Evolutionary conservation across 1,139 yeast genomes (phyloP), one percentile per base, ranked within the genome.

Genomic region (Candida tropicalis): DNA sequence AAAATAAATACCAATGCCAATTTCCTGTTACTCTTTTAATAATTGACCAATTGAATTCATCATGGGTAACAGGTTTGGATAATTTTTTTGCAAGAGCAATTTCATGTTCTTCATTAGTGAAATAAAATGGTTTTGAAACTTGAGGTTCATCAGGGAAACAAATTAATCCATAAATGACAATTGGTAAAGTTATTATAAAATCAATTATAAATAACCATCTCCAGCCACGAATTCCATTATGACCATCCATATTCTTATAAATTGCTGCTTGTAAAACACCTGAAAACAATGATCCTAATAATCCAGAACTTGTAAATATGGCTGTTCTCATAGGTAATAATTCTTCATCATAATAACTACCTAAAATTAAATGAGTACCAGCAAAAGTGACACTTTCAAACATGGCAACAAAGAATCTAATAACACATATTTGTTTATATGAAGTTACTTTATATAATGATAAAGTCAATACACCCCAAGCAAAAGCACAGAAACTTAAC

Each of bases 251-350:
- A 46, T 58, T 60, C 39, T 68, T 58, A 36, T 70, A 60, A 42
- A 70, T 70, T 23, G 73, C 72, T 16, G 70, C 74, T 33, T 73
- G 74, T 48, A 87, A 76, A 37, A 88, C 79, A 45, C 95, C 95
- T 41, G 88, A 86, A 63, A 87, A 86, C 5, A 91, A 95, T 58
- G 93, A 90, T n/a, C 91, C 87, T 48, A 85, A 69, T 55, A 84
- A 76, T 4, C 83, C 83, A 25, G 81, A 69, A 35, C 75, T 65
- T 0, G 82, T 76, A 55, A 78, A 79, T 8, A 77, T 63, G 3
- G 82, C 82, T 25, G 77, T 64, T 39, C 65, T 39, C 18, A 44
- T 36, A 15, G 48, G 40, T 18, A 45, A 32, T 13, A 45, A 40
- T 12, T 42, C 38, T 22, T 40, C 44, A 35, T 43, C 43, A 32